Conservation (phyloP, 345 rosid genomes). For the Corchorus capsularis region DNA sequence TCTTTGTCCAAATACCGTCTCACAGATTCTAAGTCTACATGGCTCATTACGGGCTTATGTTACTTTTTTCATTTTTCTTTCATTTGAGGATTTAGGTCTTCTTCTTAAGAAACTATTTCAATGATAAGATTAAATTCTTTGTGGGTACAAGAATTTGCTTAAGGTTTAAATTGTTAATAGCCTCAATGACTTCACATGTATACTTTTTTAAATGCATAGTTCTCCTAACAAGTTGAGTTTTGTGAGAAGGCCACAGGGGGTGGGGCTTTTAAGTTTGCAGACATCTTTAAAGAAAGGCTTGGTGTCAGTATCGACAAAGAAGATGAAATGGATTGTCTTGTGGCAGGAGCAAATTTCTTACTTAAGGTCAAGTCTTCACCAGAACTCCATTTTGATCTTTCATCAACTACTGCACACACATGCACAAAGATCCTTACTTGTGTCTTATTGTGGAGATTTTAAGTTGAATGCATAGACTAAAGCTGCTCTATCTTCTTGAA, state of each 20-base stretch:
- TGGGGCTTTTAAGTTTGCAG: conserved; percentile 91
- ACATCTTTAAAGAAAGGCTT: conserved; percentile 92
- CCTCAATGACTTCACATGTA: neutral
- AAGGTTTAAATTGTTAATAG: neutral
- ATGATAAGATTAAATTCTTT: conserved; percentile 1
- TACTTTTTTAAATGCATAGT: conserved; percentile 11
- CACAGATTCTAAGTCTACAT: neutral
- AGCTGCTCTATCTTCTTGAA: neutral
- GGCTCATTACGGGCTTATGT: neutral
- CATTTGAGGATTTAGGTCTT: neutral
- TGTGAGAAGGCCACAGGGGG: conserved; percentile 96
- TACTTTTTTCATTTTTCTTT: neutral
- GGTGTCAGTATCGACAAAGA: conserved; percentile 97
- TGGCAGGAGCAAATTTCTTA: conserved; percentile 96
- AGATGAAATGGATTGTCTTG: conserved; percentile 99
- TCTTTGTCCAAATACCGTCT: neutral
- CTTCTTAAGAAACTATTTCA: neutral
- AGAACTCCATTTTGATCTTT: conserved; percentile 4
- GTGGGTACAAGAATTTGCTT: neutral
- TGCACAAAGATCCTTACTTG: neutral
- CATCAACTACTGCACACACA: neutral
- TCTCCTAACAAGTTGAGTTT: conserved; percentile 35
- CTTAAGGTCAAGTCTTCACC: conserved; percentile 65
- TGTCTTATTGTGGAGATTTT: neutral
- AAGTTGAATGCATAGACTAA: neutral